A percentile compares a stretch with the other conserved stretches of the same genome.
Evolutionary conservation across 768 basidiomycete species (phyloP).

Genomic region (Lactarius quietus): DNA sequence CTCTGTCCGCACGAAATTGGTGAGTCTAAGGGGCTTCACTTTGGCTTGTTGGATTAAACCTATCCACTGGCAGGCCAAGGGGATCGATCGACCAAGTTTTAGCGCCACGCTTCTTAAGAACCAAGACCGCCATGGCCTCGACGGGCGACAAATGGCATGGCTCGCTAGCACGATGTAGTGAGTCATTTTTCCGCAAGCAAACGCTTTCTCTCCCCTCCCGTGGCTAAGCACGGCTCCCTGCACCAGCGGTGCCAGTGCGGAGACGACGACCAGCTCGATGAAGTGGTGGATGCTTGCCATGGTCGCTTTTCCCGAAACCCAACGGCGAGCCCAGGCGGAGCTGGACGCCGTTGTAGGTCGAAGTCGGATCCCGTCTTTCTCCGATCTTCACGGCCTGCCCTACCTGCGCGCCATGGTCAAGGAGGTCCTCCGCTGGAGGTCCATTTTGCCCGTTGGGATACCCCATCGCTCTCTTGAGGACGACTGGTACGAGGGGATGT

Average conservation of each 20-base stretch:
- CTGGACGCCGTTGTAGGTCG: slow-evolving; percentile 28
- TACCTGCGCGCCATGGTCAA: slow-evolving; percentile 28
- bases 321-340: slow-evolving; percentile 27
- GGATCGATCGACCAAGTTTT: slow-evolving; percentile 22
- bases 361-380: slow-evolving; percentile 22
- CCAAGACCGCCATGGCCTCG: slow-evolving; percentile 20
- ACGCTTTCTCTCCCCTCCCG: not conserved
- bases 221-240: not conserved
- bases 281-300: slow-evolving; percentile 27
- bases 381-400: slow-evolving; percentile 25
- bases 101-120: slow-evolving; percentile 20
- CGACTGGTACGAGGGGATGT: slow-evolving; percentile 32
- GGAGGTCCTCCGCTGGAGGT: slow-evolving; percentile 27
- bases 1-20: slow-evolving; percentile 17
- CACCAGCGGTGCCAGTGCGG: slow-evolving; percentile 22
- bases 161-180: slow-evolving; percentile 29
- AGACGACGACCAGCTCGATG: slow-evolving; percentile 25
- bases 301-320: slow-evolving; percentile 27
- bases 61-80: slow-evolving; percentile 9
- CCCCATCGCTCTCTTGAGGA: slow-evolving; percentile 28
- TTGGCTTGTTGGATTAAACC: not conserved
- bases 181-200: slow-evolving; percentile 5
- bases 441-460: slow-evolving; percentile 23
- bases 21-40: not conserved
- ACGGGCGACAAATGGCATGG: slow-evolving; percentile 24